Conservation (phyloP, 768 basidiomycete species). For the Candolleomyces efflorescens region DNA sequence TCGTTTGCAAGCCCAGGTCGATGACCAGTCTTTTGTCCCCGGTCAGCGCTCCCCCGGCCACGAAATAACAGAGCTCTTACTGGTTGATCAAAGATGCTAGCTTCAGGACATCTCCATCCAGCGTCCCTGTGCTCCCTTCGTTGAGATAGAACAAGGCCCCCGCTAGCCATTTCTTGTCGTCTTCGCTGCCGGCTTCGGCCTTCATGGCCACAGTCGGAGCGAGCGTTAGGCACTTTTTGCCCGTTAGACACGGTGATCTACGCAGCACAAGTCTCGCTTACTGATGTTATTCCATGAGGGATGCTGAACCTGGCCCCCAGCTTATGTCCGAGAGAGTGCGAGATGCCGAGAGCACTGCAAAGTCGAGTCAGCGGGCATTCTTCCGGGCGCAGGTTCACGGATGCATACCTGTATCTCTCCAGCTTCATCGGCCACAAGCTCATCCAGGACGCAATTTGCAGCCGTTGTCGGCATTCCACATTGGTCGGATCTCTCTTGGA, state of each 20-base stretch:
- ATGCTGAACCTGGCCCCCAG: slow-evolving; percentile 71
- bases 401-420: slow-evolving; percentile 48
- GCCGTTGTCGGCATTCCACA: slow-evolving; percentile 58
- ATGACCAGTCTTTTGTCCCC: slow-evolving; percentile 47
- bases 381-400: neutral
- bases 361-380: neutral
- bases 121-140: slow-evolving; percentile 55
- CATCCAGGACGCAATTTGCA: slow-evolving; percentile 79
- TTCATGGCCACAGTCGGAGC: slow-evolving; percentile 58
- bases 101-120: slow-evolving; percentile 57
- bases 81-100: slow-evolving; percentile 51
- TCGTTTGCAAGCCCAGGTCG: slow-evolving; percentile 54
- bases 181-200: slow-evolving; percentile 51
- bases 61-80: slow-evolving; percentile 30
- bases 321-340: slow-evolving; percentile 71
- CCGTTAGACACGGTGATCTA: neutral
- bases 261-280: slow-evolving; percentile 25
- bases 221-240: slow-evolving; percentile 62
- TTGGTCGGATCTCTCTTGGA: slow-evolving; percentile 56
- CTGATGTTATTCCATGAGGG: slow-evolving; percentile 83
- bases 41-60: neutral
- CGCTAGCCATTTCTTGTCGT: slow-evolving; percentile 60
- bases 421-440: slow-evolving; percentile 65
- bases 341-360: slow-evolving; percentile 61
- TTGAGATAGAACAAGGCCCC: slow-evolving; percentile 53